These are phyloP conservation scores for Marasmius sp. DNA, from an alignment of 1,284 basidiomycete species.

Conservation along the genomic window DNA sequence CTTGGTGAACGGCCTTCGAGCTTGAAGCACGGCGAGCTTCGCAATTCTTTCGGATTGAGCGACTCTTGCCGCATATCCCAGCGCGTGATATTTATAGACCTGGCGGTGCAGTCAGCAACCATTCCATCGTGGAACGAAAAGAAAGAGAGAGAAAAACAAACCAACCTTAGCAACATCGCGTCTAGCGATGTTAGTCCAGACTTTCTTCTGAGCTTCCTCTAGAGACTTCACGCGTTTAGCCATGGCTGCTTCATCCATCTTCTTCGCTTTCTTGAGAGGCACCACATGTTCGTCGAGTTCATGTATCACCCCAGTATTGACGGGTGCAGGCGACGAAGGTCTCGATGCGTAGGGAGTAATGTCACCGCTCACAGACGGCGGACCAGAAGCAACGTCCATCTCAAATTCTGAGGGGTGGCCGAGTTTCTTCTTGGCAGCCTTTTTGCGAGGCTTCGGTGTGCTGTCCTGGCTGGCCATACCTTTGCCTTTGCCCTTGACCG, in stretches of 20 bases:
- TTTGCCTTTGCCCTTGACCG: conserved; percentile 36
- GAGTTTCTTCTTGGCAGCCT: conserved; percentile 32
- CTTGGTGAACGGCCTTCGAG: conserved; percentile 79
- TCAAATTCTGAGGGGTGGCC: conserved; percentile 47
- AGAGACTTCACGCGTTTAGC: conserved; percentile 71
- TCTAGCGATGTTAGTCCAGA: conserved; percentile 83
- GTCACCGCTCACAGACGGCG: conserved; percentile 59
- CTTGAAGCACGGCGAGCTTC: conserved; percentile 74
- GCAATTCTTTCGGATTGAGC: conserved; percentile 78
- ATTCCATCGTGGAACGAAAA: neutral
- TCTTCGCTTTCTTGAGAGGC: conserved; percentile 70
- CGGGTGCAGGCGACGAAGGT: conserved; percentile 60
- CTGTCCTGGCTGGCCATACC: conserved; percentile 31
- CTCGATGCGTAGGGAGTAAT: conserved; percentile 54
- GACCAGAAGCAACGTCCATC: conserved; percentile 50
- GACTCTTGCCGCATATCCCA: conserved; percentile 63
- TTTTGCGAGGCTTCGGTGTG: conserved; percentile 19
- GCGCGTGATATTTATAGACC: conserved; percentile 80
- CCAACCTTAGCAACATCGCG: conserved; percentile 80
- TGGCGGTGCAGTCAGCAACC: conserved; percentile 28
- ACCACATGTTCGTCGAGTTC: conserved; percentile 70
- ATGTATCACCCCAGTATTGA: conserved; percentile 60
- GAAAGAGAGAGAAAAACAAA: neutral
- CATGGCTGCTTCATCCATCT: conserved; percentile 69
- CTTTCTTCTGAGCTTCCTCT: conserved; percentile 83